Base-by-base conservation (phyloP, 306 rosid genomes). In the Acacia melanoxylon region DNA sequence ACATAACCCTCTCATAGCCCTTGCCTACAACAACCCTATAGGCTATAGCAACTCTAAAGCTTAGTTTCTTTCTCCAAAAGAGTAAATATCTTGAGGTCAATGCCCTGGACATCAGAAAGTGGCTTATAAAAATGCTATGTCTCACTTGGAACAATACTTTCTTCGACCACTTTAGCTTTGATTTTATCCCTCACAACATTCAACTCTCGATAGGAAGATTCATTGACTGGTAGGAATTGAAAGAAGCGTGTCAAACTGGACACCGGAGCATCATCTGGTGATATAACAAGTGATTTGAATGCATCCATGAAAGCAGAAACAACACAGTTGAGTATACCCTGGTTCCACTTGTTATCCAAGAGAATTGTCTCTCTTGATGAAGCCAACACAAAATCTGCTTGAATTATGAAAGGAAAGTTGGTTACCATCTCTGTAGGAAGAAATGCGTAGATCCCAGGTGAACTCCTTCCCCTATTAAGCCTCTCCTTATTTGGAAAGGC, bases 361-460 rank as follows among this genome's bases (percentile, higher is more conserved):
- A 86, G 90, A 83, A 93, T 90, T 1, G 92, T 82, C 74, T 91
- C 98, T 77, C 98, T 86, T 17, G 97, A 93, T 46, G 98, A 91
- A 52, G 94, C 87, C 14, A 93, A 76, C 2, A 93, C 86, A 85
- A 92, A 92, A 80, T 92, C 97, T 17, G 93, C 92, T 81, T 92
- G 97, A 49, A 92, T 88, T 76, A 91, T 89, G 84, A 93, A 93
- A 0, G 98, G 98, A 25, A 93, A 91, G 68, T 84, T 78, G 5
- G 94, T 93, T 0, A 91, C 82, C 97, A 91, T 91, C 79, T 89
- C 91, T 9, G 98, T 91, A 8, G 98, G 98, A 72, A 93, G 94
- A 81, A 90, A 93, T 2, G 92, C 91, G 46, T 89, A 93, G 35
- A 93, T 72, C 51, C 98, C 97, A 12, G 92, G 88, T 8, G 85